Evolutionary conservation across 2,329 filamentous ascomycete species (phyloP), one percentile per base, ranked within the genome.

Genomic region (Emergomyces pasteurianus): DNA sequence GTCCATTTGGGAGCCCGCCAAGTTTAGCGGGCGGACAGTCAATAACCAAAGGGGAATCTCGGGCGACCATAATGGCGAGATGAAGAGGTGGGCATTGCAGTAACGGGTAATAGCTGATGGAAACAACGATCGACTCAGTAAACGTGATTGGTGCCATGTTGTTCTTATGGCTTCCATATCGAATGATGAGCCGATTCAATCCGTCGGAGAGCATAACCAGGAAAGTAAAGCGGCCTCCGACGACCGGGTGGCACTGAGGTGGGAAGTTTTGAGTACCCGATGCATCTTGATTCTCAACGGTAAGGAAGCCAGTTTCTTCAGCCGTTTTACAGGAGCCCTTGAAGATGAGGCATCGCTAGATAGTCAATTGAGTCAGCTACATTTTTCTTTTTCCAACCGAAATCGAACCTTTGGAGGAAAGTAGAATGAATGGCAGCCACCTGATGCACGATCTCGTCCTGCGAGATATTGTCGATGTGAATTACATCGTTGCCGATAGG

Each of bases 31-130:
- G 63, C 4, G 66, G 66, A 43, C 66, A 67, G 31, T 67, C 66
- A 12, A 65, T 67, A 5, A 66, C 46, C 18, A 66, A 56, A 16
- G 66, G 63, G 3, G 66, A 67, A 49, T 67, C 66, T 28, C 65
- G 66, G 5, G 62, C 66, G 9, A 67, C 60, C 23, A 67, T 60
- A 7, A 67, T 63, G 1, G 66, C 66, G 6, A 67, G 61, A 52
- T 67, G 66, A n/a, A 67, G 63, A 14, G 66, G 66, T 2, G 66
- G 66, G 12, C 64, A 58, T 49, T 66, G 64, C 1, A 63, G 23
- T 1, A 67, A 58, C 12, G 65, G 65, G 21, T 63, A 40, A 50
- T 67, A 65, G 26, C 58, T 65, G 16, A 66, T 58, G 1, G 54
- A 63, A 3, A 66, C 57, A 47, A 63, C 56, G 4, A 65, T 42